phyloP scores from a whole-genome alignment of 2,329 filamentous ascomycete genomes.

The Kalmusia sp. region DNA sequence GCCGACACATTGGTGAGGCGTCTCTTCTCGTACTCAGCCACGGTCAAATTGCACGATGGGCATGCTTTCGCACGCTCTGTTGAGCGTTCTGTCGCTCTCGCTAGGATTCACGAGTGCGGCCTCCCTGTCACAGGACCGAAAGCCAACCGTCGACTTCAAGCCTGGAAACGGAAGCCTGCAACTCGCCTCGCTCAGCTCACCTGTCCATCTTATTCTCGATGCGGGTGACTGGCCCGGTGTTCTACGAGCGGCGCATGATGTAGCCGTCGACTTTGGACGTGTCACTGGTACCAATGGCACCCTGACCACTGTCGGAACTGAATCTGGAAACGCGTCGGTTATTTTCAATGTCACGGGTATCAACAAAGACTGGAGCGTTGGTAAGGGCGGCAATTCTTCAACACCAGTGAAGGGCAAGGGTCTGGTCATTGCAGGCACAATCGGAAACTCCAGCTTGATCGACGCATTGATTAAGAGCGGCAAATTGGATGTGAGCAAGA shows the following conservation, averaged over 20 bases:
- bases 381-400: conserved; percentile 15
- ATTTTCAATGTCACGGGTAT: conserved; percentile 53
- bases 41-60: conserved; percentile 29
- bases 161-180: conserved; percentile 46
- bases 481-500: conserved; percentile 64
- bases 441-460: conserved; percentile 69
- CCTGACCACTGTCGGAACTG: conserved; percentile 49
- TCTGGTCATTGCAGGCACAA: conserved; percentile 72
- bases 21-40: conserved; percentile 8
- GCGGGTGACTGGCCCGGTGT: conserved; percentile 70
- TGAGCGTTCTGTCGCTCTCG: conserved; percentile 34
- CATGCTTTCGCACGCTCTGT: conserved; percentile 33
- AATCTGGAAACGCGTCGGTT: conserved; percentile 51
- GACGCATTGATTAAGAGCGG: conserved; percentile 62
- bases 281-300: conserved; percentile 72
- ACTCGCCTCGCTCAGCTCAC: conserved; percentile 37
- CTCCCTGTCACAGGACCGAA: conserved; percentile 54
- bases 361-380: conserved; percentile 42
- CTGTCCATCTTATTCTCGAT: conserved; percentile 43
- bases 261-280: conserved; percentile 73
- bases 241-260: conserved; percentile 70
- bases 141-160: conserved; percentile 57
- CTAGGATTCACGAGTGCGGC: conserved; percentile 26
- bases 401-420: conserved; percentile 24
- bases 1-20: conserved; percentile 20